Conservation (phyloP, 805 yeast genomes). For the Cyberlindnera japonica region DNA sequence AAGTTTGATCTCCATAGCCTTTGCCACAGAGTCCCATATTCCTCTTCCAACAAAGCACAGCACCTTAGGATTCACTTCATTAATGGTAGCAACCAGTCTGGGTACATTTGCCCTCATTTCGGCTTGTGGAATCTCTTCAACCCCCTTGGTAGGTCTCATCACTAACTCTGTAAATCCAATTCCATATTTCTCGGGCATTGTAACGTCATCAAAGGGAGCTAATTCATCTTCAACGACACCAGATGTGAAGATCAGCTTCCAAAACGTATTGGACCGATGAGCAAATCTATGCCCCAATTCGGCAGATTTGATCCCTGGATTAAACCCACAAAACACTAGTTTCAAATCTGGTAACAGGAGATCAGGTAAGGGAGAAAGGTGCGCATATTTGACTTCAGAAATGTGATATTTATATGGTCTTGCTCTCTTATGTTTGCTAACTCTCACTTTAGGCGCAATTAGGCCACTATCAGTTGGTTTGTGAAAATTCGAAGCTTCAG, state of each 20-base stretch:
- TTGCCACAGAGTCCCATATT: slow-evolving; percentile 61
- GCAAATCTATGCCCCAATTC: slow-evolving; percentile 67
- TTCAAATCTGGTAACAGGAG: slow-evolving; percentile 24
- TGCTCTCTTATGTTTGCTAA: too few relatives aligned
- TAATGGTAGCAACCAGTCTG: slow-evolving; percentile 43
- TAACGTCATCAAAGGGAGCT: slow-evolving; percentile 37
- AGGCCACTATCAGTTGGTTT: too few relatives aligned
- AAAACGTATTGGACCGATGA: slow-evolving; percentile 62
- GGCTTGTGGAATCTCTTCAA: slow-evolving; percentile 44
- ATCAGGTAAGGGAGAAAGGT: slow-evolving; percentile 26
- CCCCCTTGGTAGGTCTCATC: slow-evolving; percentile 56
- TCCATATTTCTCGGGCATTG: slow-evolving; percentile 33
- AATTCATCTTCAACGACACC: slow-evolving; percentile 36
- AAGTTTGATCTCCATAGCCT: slow-evolving; percentile 27
- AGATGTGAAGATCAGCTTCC: slow-evolving; percentile 59
- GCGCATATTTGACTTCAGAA: slow-evolving; percentile 12
- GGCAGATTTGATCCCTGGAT: slow-evolving; percentile 67
- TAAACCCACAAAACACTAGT: slow-evolving; percentile 64
- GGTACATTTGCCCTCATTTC: slow-evolving; percentile 60
- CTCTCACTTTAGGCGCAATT: too few relatives aligned
- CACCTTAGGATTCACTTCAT: slow-evolving; percentile 34
- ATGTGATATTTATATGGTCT: slow-evolving; percentile 13
- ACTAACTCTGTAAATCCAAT: slow-evolving; percentile 75
- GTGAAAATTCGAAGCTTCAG: neutral
- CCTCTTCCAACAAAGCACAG: slow-evolving; percentile 70